Evolutionary conservation across 495 filamentous ascomycete genomes (phyloP).

Genomic region (Neurospora africana): DNA sequence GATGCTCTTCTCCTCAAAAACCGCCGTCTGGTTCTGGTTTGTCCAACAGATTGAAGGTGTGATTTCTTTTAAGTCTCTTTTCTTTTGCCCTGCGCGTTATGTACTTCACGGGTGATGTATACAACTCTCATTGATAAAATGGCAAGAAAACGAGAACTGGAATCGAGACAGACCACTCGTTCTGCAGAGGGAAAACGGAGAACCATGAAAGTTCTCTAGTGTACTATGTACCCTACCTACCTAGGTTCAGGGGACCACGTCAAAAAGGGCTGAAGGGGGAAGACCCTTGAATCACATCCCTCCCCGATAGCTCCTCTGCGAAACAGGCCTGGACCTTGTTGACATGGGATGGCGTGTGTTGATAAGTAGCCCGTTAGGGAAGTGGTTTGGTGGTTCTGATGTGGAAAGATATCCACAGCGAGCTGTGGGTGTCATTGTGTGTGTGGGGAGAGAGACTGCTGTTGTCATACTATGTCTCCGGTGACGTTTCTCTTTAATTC

Average conservation of each 20-base stretch:
- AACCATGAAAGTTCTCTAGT: neutral
- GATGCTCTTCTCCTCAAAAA: neutral
- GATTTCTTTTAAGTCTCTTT: neutral
- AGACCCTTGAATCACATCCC: neutral
- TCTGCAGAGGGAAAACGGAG: neutral
- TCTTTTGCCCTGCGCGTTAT: neutral
- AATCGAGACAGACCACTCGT: neutral
- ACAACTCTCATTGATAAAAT: neutral
- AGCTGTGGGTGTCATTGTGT: neutral
- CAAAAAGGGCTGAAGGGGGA: neutral
- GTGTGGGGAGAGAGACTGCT: neutral
- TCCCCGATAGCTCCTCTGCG: neutral
- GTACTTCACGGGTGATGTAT: neutral
- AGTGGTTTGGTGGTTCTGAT: neutral
- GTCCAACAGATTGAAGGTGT: too few species aligned
- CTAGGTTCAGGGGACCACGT: neutral
- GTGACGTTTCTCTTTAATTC: neutral
- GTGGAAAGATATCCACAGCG: neutral
- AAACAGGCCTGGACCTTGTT: neutral
- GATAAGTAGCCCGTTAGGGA: neutral
- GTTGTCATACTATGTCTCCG: neutral
- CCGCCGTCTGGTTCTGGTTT: neutral
- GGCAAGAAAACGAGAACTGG: neutral
- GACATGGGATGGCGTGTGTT: neutral
- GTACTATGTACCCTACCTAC: neutral